Conservation (phyloP, 2,329 filamentous ascomycete genomes). For the Bretziella fagacearum region DNA sequence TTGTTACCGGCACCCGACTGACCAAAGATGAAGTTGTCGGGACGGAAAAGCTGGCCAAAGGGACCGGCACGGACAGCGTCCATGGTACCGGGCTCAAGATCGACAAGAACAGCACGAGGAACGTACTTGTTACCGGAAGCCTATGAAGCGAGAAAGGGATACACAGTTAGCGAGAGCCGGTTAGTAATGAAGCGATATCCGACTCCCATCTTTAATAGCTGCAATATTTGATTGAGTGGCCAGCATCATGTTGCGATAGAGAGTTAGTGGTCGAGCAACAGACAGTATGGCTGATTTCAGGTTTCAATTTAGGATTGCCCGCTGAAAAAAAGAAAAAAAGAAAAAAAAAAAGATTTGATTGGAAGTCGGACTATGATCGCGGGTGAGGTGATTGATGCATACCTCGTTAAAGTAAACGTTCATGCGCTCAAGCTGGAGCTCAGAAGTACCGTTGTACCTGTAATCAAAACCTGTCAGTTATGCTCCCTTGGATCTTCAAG, state of each 20-base stretch:
- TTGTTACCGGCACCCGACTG: slow-evolving; percentile 99
- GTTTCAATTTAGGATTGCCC: no score
- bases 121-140: slow-evolving; percentile 98
- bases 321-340: neutral
- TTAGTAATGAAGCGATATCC: neutral
- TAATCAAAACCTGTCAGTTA: slow-evolving; percentile 12
- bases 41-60: slow-evolving; percentile 97
- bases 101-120: slow-evolving; percentile 95
- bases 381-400: no score
- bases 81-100: slow-evolving; percentile 99
- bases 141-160: slow-evolving; percentile 28
- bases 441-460: slow-evolving; percentile 93
- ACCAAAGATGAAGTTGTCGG: slow-evolving; percentile 99
- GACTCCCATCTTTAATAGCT: neutral
- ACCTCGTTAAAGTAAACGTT: slow-evolving; percentile 94
- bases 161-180: neutral
- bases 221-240: no score
- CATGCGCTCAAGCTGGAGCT: slow-evolving; percentile 99
- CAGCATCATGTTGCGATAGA: no score
- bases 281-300: no score
- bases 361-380: neutral
- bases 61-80: slow-evolving; percentile 96
- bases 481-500: neutral
- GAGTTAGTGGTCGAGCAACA: neutral
- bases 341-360: neutral